Base-by-base conservation (phyloP, 148 eudicot genomes). In the Camellia lanceoleosa region DNA sequence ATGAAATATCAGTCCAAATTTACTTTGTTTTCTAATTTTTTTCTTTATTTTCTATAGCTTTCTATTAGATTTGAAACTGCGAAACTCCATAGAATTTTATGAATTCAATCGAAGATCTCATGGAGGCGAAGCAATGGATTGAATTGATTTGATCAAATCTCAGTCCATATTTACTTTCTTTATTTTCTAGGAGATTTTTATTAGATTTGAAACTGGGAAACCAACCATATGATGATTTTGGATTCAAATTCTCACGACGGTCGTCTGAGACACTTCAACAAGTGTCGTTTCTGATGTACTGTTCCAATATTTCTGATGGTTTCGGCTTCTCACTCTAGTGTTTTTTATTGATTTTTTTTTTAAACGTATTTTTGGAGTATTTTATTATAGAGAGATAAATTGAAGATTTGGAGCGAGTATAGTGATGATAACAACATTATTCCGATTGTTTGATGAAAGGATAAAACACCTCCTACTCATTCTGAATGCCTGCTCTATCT, bases 381-480 rank as follows among this genome's bases (percentile, higher is more conserved):
- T 30, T 54, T 0, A 49, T 14, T 67, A 76, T 30, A 30, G 38
- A 30, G 38, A 30, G 38, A 30, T 30, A 30, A 30, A 30, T 46
- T 9, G 70, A 49, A 73, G 77, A 58, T 38, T 44, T 18, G 46
- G 46, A 46, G 8, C 42, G 75, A 46, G 75, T 75, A 76, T 81
- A 59, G 47, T 75, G 83, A 81, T 76, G 83, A 81, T 38, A 5
- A 67, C 18, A 18, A 55, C 18, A 63, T 46, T 59, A 75, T 68
- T 80, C 80, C 58, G 61, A 49, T 77, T 5, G 3, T 42, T 68
- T 75, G 69, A 59, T 81, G 79, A 81, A 73, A 62, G 83, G 80
- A 81, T 81, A 59, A 47, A 58, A 74, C 38, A 44, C 83, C 83
- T 81, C 83, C 83, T 81, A 75, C 83, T 81, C 83, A 76, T 81